phyloP scores from a whole-genome alignment of 192 early-diverging fungal species.

The Linnemannia schmuckeri region DNA sequence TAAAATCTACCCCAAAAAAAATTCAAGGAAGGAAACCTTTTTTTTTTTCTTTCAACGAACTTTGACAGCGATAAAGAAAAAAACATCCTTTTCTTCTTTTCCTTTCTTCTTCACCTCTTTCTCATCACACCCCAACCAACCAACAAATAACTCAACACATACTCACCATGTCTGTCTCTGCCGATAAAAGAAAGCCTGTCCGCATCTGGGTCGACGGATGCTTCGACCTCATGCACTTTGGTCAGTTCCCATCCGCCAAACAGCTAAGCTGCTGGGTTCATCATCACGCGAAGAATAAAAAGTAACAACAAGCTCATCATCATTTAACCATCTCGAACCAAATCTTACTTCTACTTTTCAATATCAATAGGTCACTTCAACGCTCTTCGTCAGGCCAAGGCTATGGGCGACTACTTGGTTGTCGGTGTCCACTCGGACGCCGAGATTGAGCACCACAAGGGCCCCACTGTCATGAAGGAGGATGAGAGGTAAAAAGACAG shows the following conservation, averaged over 20 bases:
- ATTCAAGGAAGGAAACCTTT: neutral
- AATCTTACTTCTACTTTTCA: neutral
- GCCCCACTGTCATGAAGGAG: slow-evolving; percentile 97
- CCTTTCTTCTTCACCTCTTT: slow-evolving; percentile 9
- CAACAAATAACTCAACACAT: neutral
- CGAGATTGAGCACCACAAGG: slow-evolving; percentile 94
- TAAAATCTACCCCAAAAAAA: slow-evolving; percentile 18
- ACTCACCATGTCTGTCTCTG: slow-evolving; percentile 28
- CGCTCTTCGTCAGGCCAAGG: slow-evolving; percentile 95
- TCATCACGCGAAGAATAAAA: neutral
- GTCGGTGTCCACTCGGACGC: slow-evolving; percentile 97
- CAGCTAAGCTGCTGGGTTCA: neutral
- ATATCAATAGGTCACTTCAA: slow-evolving; percentile 79
- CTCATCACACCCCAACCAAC: neutral
- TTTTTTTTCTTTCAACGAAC: neutral
- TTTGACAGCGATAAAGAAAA: neutral
- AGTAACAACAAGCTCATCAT: neutral
- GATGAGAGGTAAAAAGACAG: slow-evolving; percentile 80
- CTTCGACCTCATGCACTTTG: slow-evolving; percentile 98
- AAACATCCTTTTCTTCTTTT: slow-evolving; percentile 7
- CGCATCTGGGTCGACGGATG: slow-evolving; percentile 93
- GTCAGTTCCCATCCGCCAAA: slow-evolving; percentile 33
- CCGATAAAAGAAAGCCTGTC: slow-evolving; percentile 54
- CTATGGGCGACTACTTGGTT: slow-evolving; percentile 94
- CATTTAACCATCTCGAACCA: slow-evolving; percentile 23